A percentile compares a stretch with the other conserved stretches of the same genome.
phyloP scores from a whole-genome alignment of 306 rosid genomes.

The Dalbergia cultrata region DNA sequence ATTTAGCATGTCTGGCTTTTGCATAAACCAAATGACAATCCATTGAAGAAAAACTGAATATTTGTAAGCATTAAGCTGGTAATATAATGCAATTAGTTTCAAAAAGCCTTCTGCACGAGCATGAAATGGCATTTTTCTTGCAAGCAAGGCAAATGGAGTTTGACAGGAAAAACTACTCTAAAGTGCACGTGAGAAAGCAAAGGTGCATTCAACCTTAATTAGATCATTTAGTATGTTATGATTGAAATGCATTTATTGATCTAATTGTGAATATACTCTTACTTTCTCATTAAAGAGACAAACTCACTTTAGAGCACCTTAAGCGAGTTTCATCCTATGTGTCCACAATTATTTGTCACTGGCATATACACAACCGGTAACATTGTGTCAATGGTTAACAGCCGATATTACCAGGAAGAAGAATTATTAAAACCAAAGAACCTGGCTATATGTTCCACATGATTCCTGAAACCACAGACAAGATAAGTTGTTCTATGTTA shows the following conservation, averaged over 20 bases:
- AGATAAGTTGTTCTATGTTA: constrained; percentile 5
- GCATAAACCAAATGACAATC: constrained; percentile 38
- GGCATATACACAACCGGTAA: constrained; percentile 23
- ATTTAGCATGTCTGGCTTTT: constrained; percentile 7
- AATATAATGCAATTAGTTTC: background rate
- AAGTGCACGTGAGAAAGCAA: too few species aligned
- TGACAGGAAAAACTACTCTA: too few species aligned
- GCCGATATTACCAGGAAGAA: background rate
- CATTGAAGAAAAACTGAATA: constrained; percentile 6
- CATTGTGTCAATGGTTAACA: background rate
- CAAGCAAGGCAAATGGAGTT: background rate
- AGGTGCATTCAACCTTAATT: too few species aligned
- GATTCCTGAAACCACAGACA: background rate
- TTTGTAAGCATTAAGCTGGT: constrained; percentile 14
- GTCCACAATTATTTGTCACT: constrained; percentile 5
- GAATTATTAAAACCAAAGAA: constrained; percentile 12
- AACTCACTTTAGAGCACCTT: too few species aligned
- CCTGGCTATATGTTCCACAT: background rate
- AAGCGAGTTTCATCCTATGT: background rate
- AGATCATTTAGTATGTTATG: too few species aligned
- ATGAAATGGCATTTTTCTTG: constrained; percentile 6
- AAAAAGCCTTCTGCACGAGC: background rate
- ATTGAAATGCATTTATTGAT: too few species aligned
- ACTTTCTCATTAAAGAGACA: too few species aligned
- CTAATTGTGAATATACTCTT: too few species aligned